Percentiles rank a stretch among this genome's conserved stretches.
Evolutionary conservation across 2,329 filamentous ascomycete genomes (phyloP).

Genomic region (Penicillium aurantiogriseum): DNA sequence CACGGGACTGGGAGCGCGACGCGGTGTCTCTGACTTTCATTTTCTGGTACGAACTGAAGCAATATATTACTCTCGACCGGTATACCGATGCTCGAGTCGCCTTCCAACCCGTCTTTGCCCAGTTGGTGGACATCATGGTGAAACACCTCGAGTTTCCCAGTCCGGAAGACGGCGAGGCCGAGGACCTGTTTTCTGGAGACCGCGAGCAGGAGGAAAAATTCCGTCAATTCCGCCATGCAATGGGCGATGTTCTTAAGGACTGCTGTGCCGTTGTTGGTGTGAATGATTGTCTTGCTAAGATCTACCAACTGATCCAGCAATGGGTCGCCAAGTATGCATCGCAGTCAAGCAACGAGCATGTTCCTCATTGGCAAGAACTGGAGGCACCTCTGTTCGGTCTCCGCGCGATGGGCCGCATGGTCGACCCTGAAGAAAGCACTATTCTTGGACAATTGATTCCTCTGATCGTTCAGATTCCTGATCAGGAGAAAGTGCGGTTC

Average conservation of each 20-base stretch:
- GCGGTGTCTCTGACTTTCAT: conserved; percentile 91
- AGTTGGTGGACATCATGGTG: conserved; percentile 89
- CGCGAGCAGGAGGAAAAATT: conserved; percentile 96
- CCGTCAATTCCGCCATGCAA: conserved; percentile 90
- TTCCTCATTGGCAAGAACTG: conserved; percentile 94
- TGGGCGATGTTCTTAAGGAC: conserved; percentile 97
- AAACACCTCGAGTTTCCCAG: conserved; percentile 83
- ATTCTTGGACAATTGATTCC: conserved; percentile 91
- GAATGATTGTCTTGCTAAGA: conserved; percentile 84
- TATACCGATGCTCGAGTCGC: conserved; percentile 79
- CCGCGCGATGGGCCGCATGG: conserved; percentile 95
- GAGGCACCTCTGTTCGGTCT: conserved; percentile 94
- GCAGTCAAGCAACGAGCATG: conserved; percentile 68
- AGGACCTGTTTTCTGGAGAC: conserved; percentile 90
- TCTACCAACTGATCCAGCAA: conserved; percentile 77
- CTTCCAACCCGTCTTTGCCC: conserved; percentile 78
- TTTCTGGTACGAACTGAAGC: conserved; percentile 98
- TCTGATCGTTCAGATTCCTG: conserved; percentile 87
- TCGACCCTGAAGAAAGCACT: conserved; percentile 80
- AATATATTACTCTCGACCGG: conserved; percentile 86
- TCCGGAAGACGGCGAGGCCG: conserved; percentile 68
- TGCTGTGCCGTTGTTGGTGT: conserved; percentile 95
- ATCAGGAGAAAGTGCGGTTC: conserved; percentile 97
- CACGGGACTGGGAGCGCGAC: conserved; percentile 82
- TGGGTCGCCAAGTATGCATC: conserved; percentile 84